A percentile compares a stretch with the other conserved stretches of the same genome.
These are phyloP conservation scores for Chalaropsis ovoidea DNA, from an alignment of 2,329 filamentous ascomycete species.

Conservation along the genomic window DNA sequence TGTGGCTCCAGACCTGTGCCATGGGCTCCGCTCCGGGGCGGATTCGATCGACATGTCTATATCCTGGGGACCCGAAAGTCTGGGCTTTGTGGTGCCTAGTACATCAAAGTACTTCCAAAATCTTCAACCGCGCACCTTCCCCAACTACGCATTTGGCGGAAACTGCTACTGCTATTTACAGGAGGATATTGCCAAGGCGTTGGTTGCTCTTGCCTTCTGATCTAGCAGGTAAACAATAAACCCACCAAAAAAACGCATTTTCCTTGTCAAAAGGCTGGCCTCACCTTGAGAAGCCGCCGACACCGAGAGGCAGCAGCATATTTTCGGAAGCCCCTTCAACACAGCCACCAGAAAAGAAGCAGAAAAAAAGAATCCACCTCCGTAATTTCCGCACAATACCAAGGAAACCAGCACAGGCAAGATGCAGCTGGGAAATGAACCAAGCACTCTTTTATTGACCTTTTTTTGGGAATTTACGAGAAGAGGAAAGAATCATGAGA, in stretches of 20 bases:
- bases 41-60: background rate
- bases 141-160: no score
- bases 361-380: background rate
- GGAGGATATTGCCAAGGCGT: background rate
- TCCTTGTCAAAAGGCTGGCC: background rate
- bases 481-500: background rate
- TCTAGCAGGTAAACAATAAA: background rate
- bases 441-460: background rate
- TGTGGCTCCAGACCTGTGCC: background rate
- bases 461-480: no score
- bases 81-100: background rate
- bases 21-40: background rate
- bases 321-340: background rate
- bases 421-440: no score
- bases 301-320: slow-evolving; percentile 1
- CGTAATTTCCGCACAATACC: background rate
- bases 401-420: background rate
- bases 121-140: no score
- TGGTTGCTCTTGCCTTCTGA: background rate
- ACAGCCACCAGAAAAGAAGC: slow-evolving; percentile 1
- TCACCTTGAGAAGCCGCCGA: background rate
- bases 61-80: background rate
- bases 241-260: background rate
- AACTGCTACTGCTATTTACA: no score
- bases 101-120: no score